Conservation (phyloP, 305 asterid species). For the Striga hermonthica region DNA sequence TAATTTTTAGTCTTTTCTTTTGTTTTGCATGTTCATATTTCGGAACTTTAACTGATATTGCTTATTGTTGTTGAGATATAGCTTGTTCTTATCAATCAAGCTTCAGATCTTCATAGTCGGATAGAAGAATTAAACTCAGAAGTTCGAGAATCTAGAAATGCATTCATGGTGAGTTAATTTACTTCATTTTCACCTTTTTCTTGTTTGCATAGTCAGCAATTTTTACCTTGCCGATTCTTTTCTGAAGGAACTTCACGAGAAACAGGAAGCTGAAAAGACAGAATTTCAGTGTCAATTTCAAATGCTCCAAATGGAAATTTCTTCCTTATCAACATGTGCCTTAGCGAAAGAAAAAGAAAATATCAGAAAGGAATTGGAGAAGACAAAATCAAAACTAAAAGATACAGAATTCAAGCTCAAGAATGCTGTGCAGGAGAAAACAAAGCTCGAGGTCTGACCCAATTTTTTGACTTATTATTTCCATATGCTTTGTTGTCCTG, state of each 20-base stretch:
- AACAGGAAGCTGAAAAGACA: constrained; percentile 57
- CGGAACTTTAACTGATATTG: constrained; percentile 18
- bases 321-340: constrained; percentile 63
- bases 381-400: constrained; percentile 72
- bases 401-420: constrained; percentile 84
- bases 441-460: constrained; percentile 81
- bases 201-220: constrained; percentile 28
- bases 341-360: constrained; percentile 83
- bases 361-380: constrained; percentile 84
- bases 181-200: constrained; percentile 19
- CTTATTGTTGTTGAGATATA: constrained; percentile 39
- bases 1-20: not conserved
- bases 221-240: constrained; percentile 33
- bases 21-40: constrained; percentile 28
- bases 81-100: constrained; percentile 54
- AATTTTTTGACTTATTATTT: constrained; percentile 24
- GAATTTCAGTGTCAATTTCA: constrained; percentile 51
- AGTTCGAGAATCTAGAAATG: constrained; percentile 50
- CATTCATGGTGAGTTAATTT: constrained; percentile 46
- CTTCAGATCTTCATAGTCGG: constrained; percentile 53
- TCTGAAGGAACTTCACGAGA: constrained; percentile 53
- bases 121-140: constrained; percentile 51
- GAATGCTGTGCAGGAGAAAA: constrained; percentile 84
- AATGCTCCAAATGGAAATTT: constrained; percentile 62
- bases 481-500: constrained; percentile 26